These are phyloP conservation scores for Akanthomyces uredinophilus DNA, from an alignment of 2,329 filamentous ascomycete species.

Conservation along the genomic window DNA sequence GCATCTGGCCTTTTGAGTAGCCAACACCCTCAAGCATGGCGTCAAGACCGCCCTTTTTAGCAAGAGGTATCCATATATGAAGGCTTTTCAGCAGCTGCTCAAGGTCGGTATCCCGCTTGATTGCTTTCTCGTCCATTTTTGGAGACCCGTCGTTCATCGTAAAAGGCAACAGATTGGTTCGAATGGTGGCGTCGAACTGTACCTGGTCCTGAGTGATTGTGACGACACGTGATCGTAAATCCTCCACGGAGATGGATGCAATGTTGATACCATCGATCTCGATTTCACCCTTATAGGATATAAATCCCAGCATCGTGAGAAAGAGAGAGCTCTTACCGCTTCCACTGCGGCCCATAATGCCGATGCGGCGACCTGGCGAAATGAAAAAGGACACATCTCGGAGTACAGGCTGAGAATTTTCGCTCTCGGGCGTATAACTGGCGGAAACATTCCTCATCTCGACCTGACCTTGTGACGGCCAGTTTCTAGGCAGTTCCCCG, in stretches of 20 bases:
- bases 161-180: conserved; percentile 39
- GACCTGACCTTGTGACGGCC: not conserved
- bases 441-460: not conserved
- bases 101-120: conserved; percentile 22
- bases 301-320: conserved; percentile 39
- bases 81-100: conserved; percentile 36
- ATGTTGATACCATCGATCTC: conserved; percentile 38
- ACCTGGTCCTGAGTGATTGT: conserved; percentile 43
- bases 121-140: not conserved
- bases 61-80: conserved; percentile 32
- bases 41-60: conserved; percentile 29
- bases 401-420: conserved; percentile 1
- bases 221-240: conserved; percentile 36
- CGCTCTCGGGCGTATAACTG: not conserved
- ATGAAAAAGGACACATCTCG: conserved; percentile 3
- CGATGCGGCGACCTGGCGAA: conserved; percentile 37
- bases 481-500: not conserved
- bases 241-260: conserved; percentile 32
- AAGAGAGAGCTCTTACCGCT: conserved; percentile 44
- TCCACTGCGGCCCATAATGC: conserved; percentile 42
- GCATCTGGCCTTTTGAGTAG: conserved; percentile 27
- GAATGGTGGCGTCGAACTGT: conserved; percentile 36
- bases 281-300: conserved; percentile 32
- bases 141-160: not conserved
- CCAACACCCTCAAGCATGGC: conserved; percentile 24